Conservation (phyloP, 116 monocot genomes). For the Dioscorea cayenensis region DNA sequence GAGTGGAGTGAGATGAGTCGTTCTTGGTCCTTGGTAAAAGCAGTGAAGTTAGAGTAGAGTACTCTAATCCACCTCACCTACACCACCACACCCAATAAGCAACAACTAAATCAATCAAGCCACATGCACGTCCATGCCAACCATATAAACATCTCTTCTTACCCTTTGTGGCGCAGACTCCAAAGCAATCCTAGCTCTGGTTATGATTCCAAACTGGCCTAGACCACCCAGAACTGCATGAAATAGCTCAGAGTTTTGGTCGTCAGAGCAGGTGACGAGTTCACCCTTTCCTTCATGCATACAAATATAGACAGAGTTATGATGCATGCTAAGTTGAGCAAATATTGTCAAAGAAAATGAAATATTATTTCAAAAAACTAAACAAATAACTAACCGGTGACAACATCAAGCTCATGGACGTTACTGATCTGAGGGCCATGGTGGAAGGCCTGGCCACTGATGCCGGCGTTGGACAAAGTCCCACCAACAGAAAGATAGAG, state of each 20-base stretch:
- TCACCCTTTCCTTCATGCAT: conserved; percentile 46
- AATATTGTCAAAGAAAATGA: no score
- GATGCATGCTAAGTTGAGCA: no score
- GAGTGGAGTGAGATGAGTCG: conserved; percentile 51
- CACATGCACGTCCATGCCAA: no score
- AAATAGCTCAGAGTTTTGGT: conserved; percentile 36
- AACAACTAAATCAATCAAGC: neutral
- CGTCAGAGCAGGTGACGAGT: conserved; percentile 32
- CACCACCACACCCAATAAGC: neutral
- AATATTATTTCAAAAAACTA: no score
- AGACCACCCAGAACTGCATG: conserved; percentile 45
- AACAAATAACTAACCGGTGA: conserved; percentile 50
- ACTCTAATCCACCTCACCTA: conserved; percentile 81
- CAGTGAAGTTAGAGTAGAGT: conserved; percentile 60
- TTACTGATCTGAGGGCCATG: conserved; percentile 63
- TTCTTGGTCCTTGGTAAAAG: conserved; percentile 70
- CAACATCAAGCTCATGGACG: conserved; percentile 49
- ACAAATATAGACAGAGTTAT: no score
- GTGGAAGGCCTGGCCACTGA: conserved; percentile 62
- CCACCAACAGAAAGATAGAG: conserved; percentile 61
- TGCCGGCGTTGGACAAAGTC: conserved; percentile 61
- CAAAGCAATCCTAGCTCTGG: no score
- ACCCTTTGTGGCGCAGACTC: conserved; percentile 47
- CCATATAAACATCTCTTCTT: neutral
- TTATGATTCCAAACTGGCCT: conserved; percentile 68